phyloP scores from a whole-genome alignment of 495 filamentous ascomycete species.

The Neurospora sp. region DNA sequence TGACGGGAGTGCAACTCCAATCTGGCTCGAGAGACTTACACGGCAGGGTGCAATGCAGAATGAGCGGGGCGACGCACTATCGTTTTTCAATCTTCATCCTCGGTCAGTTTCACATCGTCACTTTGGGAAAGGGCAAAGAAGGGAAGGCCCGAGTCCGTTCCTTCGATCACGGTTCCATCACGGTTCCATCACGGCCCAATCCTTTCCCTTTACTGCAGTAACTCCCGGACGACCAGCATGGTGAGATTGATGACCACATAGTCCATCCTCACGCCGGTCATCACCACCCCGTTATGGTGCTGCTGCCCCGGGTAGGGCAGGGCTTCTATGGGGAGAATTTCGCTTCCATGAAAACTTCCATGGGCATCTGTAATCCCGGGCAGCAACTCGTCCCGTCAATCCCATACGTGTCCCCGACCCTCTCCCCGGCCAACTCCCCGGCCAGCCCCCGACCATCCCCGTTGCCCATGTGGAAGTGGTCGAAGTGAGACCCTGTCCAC shows the following conservation, averaged over 20 bases:
- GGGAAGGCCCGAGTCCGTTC: background rate
- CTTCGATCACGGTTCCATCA: background rate
- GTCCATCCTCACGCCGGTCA: background rate
- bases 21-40: background rate
- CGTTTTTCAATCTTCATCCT: background rate
- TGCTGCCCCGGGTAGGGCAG: background rate
- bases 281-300: background rate
- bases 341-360: background rate
- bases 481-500: background rate
- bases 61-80: background rate
- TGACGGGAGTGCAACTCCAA: background rate
- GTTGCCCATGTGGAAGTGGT: background rate
- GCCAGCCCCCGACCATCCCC: background rate
- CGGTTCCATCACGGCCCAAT: background rate
- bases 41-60: background rate
- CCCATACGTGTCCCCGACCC: background rate
- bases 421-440: background rate
- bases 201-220: background rate
- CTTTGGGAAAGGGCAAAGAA: background rate
- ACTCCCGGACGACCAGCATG: background rate
- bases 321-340: background rate
- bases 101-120: background rate
- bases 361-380: background rate
- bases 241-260: background rate
- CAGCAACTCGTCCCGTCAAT: background rate